phyloP scores from a whole-genome alignment of 352 stramenopile species.

The Phytophthora pinifolia region DNA sequence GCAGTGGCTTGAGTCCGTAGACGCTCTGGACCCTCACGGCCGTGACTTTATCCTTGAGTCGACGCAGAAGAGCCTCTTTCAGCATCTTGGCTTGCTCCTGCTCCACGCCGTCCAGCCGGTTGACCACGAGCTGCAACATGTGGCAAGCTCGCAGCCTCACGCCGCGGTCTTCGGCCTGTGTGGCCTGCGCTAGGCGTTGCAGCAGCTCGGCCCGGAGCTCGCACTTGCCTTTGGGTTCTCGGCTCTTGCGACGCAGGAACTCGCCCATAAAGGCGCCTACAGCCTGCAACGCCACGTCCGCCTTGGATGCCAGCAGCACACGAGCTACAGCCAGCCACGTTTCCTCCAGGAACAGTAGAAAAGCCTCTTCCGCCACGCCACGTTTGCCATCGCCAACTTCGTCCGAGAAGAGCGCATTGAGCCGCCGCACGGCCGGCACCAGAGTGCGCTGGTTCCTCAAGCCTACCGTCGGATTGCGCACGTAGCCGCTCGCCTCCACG shows the following conservation, averaged over 20 bases:
- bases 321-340: constrained; percentile 54
- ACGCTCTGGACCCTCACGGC: constrained; percentile 62
- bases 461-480: constrained; percentile 28
- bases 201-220: constrained; percentile 56
- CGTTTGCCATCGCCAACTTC: constrained; percentile 44
- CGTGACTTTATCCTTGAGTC: constrained; percentile 66
- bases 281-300: constrained; percentile 48
- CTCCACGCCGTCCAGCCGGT: constrained; percentile 54
- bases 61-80: constrained; percentile 41
- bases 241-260: constrained; percentile 36
- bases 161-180: constrained; percentile 61
- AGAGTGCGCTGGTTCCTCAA: constrained; percentile 40
- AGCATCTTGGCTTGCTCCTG: constrained; percentile 10
- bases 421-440: constrained; percentile 47
- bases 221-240: constrained; percentile 23
- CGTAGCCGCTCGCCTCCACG: constrained; percentile 48
- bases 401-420: constrained; percentile 48
- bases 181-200: constrained; percentile 44
- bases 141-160: constrained; percentile 58
- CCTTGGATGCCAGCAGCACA: constrained; percentile 48
- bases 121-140: constrained; percentile 63
- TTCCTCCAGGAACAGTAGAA: constrained; percentile 63
- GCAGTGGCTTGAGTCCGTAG: constrained; percentile 59
- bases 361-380: constrained; percentile 52
- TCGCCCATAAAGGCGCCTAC: constrained; percentile 52